phyloP scores from a whole-genome alignment of 2,329 filamentous ascomycete genomes.

The Fusarium anguioides region DNA sequence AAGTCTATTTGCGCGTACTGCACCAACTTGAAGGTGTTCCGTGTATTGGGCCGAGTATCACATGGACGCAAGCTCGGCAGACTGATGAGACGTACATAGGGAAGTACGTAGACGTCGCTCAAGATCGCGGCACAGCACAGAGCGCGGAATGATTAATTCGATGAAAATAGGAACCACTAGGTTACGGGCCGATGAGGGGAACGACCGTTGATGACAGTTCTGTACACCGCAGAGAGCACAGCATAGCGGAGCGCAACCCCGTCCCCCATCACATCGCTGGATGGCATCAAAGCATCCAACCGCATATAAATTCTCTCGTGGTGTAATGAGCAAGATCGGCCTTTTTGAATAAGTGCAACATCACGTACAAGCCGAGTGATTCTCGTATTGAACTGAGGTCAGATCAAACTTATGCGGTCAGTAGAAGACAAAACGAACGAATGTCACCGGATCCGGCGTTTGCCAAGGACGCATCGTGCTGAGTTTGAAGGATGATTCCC shows the following conservation, averaged over 20 bases:
- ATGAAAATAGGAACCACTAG: constrained; percentile 16
- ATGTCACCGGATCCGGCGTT: constrained; percentile 1
- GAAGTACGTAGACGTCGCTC: constrained; percentile 5
- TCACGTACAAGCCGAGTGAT: constrained; percentile 38
- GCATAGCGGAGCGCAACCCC: constrained; percentile 23
- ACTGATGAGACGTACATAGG: not conserved
- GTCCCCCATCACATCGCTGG: not conserved
- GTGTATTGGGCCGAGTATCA: not conserved
- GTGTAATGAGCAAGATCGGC: constrained; percentile 6
- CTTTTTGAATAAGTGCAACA: constrained; percentile 29
- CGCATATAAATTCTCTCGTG: not conserved
- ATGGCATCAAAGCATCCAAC: not conserved
- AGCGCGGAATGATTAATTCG: not conserved
- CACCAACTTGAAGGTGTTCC: not conserved
- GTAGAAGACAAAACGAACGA: constrained; percentile 17
- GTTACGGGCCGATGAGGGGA: constrained; percentile 7
- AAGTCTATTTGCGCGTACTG: not conserved
- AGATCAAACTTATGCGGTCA: constrained; percentile 27
- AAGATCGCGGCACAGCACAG: not conserved
- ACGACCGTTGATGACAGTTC: constrained; percentile 34
- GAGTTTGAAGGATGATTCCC: not conserved
- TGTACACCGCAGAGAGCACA: constrained; percentile 14
- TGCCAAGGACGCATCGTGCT: not conserved
- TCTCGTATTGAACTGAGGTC: constrained; percentile 40
- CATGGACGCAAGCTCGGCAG: not conserved